These are phyloP conservation scores for Scenedesmus sp. DNA, from an alignment of 163 green algal genomes.

Conservation along the genomic window DNA sequence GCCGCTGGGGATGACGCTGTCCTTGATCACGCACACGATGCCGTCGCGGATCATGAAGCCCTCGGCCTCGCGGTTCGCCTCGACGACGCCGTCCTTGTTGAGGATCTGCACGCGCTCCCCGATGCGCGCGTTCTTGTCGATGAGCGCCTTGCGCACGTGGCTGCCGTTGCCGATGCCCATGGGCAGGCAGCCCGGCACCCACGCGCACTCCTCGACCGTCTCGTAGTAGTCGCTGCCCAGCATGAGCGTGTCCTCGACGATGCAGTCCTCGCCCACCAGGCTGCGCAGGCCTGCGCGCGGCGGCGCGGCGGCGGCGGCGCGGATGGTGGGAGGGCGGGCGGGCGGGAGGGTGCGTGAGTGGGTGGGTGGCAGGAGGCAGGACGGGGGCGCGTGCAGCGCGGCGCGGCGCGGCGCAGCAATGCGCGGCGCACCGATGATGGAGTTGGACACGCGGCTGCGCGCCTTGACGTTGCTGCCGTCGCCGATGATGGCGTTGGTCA, in stretches of 20 bases:
- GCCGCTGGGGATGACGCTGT: constrained; percentile 81
- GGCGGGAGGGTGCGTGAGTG: too few relatives aligned
- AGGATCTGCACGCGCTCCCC: constrained; percentile 79
- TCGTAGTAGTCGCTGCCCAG: constrained; percentile 99
- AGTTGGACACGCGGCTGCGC: constrained; percentile 74
- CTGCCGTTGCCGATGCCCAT: constrained; percentile 91
- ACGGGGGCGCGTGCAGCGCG: too few relatives aligned
- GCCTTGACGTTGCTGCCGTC: constrained; percentile 85
- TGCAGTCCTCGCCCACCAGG: constrained; percentile 79
- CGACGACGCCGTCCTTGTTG: constrained; percentile 82
- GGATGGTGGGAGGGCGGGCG: too few relatives aligned
- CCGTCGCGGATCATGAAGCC: constrained; percentile 96
- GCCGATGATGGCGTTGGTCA: constrained; percentile 76
- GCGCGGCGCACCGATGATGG: constrained; percentile 92
- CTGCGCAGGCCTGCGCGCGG: constrained; percentile 63
- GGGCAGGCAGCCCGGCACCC: constrained; percentile 86
- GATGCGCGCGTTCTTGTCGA: constrained; percentile 92
- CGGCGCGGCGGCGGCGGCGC: too few relatives aligned
- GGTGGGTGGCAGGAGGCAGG: too few relatives aligned
- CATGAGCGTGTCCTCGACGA: constrained; percentile 92
- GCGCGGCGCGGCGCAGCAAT: too few relatives aligned
- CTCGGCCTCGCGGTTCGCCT: constrained; percentile 86
- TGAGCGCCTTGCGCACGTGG: constrained; percentile 74
- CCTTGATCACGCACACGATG: constrained; percentile 96
- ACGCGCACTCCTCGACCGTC: constrained; percentile 84